Percentiles rank a stretch among this genome's conserved stretches.
phyloP scores from a whole-genome alignment of 176 grass and related monocot species.

The Phragmites australis region DNA sequence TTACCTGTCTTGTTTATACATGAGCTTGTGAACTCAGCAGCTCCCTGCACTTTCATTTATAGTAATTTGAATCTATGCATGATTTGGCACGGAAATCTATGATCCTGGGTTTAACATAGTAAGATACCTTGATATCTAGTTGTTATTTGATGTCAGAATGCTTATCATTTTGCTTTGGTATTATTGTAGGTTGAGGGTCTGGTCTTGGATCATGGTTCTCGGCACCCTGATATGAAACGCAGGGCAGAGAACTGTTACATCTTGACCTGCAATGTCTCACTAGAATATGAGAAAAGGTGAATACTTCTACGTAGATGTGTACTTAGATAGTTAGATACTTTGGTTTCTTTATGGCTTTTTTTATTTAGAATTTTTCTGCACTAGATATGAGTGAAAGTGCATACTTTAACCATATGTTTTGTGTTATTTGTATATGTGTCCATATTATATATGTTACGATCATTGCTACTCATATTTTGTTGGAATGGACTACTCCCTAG shows the following conservation, averaged over 20 bases:
- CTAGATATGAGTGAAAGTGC: neutral
- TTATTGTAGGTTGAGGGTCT: conserved; percentile 79
- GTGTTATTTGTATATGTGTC: neutral
- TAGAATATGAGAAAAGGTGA: conserved; percentile 99
- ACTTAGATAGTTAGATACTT: conserved; percentile 15
- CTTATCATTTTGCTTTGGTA: neutral
- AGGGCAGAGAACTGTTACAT: conserved; percentile 98
- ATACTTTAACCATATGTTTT: neutral
- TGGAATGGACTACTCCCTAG: neutral
- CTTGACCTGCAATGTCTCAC: conserved; percentile 91
- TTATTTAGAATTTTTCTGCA: neutral
- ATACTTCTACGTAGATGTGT: neutral
- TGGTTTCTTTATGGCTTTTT: neutral
- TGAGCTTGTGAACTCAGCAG: neutral
- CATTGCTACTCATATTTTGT: too few relatives aligned
- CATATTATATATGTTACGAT: conserved; percentile 6
- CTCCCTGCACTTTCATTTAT: neutral
- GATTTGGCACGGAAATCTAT: neutral
- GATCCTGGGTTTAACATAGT: too few relatives aligned
- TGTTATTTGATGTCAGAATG: neutral
- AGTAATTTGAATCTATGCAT: neutral
- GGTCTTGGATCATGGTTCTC: conserved; percentile 96
- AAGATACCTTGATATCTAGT: too few relatives aligned
- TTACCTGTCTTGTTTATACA: neutral
- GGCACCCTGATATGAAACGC: conserved; percentile 98